A percentile compares a stretch with the other conserved stretches of the same genome.
These are phyloP conservation scores for Rhazya stricta DNA, from an alignment of 257 asterid genomes.

Conservation along the genomic window DNA sequence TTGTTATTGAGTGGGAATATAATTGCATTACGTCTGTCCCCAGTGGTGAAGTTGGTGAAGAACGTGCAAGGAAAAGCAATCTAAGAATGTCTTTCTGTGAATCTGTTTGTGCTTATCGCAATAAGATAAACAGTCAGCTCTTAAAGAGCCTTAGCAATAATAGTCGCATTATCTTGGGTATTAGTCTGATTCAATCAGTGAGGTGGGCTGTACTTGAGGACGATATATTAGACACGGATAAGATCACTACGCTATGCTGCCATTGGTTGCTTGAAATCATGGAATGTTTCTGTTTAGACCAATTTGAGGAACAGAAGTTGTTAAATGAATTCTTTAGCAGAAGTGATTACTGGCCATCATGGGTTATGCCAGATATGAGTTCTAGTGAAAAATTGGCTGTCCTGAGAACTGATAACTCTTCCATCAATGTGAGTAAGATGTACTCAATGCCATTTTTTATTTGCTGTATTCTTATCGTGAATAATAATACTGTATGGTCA, in stretches of 20 bases:
- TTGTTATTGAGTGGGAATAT: constrained; percentile 79
- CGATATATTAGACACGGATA: constrained; percentile 37
- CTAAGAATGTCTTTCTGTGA: constrained; percentile 58
- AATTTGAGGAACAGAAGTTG: constrained; percentile 72
- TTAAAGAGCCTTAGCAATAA: constrained; percentile 34
- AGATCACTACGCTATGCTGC: constrained; percentile 63
- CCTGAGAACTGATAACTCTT: constrained; percentile 35
- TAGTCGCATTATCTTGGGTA: constrained; percentile 42
- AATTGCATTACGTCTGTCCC: constrained; percentile 38
- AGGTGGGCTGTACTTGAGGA: constrained; percentile 45
- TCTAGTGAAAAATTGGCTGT: constrained; percentile 32
- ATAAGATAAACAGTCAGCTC: constrained; percentile 42
- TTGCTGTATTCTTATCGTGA: constrained; percentile 7
- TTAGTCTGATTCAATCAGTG: constrained; percentile 50
- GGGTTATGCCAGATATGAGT: constrained; percentile 49
- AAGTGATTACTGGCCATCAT: constrained; percentile 68
- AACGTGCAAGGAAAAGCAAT: constrained; percentile 31
- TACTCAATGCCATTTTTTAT: constrained; percentile 3
- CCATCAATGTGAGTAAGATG: constrained; percentile 53
- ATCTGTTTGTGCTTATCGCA: constrained; percentile 46
- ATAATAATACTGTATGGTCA: not conserved
- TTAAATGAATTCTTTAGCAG: constrained; percentile 57
- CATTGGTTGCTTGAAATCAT: constrained; percentile 60
- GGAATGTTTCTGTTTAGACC: constrained; percentile 54
- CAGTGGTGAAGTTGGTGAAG: constrained; percentile 42